Evolutionary conservation across 2,329 filamentous ascomycete species (phyloP).

Genomic region (Fusarium falciforme): DNA sequence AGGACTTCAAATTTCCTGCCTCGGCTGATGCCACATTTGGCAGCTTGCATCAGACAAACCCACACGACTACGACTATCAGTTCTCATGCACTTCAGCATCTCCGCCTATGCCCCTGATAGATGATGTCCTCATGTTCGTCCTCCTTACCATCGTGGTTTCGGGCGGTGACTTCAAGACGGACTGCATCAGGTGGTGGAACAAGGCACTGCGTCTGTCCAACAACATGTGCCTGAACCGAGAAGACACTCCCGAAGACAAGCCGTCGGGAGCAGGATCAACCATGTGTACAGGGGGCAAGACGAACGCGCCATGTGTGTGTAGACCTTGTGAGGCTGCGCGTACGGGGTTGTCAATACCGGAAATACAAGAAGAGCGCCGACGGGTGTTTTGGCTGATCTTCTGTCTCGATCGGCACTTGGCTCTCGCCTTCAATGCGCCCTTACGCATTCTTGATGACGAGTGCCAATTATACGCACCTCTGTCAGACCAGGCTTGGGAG

Average conservation of each 20-base stretch:
- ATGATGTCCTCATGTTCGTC: constrained; percentile 59
- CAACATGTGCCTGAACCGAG: neutral
- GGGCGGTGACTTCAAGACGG: constrained; percentile 60
- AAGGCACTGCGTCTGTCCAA: constrained; percentile 55
- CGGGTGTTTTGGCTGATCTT: constrained; percentile 62
- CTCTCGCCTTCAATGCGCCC: constrained; percentile 58
- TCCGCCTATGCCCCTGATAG: constrained; percentile 46
- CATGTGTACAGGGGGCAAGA: constrained; percentile 49
- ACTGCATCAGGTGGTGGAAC: constrained; percentile 60
- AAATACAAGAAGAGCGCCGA: constrained; percentile 59
- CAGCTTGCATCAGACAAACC: neutral
- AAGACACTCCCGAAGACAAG: neutral
- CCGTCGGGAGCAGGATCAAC: neutral
- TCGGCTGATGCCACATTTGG: neutral
- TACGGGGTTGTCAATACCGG: constrained; percentile 45
- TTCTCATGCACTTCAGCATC: constrained; percentile 19
- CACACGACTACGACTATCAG: constrained; percentile 3
- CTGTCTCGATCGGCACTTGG: constrained; percentile 59
- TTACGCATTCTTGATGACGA: constrained; percentile 59
- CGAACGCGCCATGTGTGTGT: constrained; percentile 50
- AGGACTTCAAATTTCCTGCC: neutral
- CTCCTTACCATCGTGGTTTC: constrained; percentile 60
- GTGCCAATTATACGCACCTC: constrained; percentile 56
- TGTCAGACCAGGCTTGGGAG: constrained; percentile 56
- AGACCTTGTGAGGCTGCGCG: constrained; percentile 44